A percentile compares a stretch with the other conserved stretches of the same genome.
phyloP scores from a whole-genome alignment of 129 eudicot species.

The Tagetes patula region DNA sequence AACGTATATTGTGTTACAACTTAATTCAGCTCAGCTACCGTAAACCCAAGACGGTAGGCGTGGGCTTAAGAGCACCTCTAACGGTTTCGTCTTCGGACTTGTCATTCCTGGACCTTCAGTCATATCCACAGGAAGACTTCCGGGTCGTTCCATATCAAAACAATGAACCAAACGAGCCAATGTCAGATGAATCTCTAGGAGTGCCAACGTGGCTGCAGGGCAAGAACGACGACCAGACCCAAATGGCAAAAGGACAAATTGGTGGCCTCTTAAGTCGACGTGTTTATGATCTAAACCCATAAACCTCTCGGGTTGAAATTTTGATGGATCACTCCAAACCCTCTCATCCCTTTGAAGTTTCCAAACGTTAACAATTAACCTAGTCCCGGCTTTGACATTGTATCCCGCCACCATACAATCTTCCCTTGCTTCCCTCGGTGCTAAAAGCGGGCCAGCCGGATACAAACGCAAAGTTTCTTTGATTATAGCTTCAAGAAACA shows the following conservation, averaged over 20 bases:
- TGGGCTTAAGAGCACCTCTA: conserved; percentile 36
- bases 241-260: conserved; percentile 38
- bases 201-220: conserved; percentile 30
- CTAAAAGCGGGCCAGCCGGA: conserved; percentile 28
- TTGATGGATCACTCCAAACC: conserved; percentile 31
- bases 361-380: conserved; percentile 32
- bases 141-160: conserved; percentile 30
- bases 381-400: conserved; percentile 35
- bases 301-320: conserved; percentile 41
- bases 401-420: conserved; percentile 34
- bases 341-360: conserved; percentile 41
- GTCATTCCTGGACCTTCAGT: conserved; percentile 45
- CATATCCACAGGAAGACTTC: conserved; percentile 36
- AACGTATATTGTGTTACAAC: background rate
- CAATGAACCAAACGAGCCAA: conserved; percentile 49
- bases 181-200: conserved; percentile 30
- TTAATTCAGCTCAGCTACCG: background rate
- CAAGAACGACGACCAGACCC: conserved; percentile 51
- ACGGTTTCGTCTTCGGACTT: conserved; percentile 30
- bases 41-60: conserved; percentile 21
- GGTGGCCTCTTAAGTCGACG: conserved; percentile 30
- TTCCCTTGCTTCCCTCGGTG: conserved; percentile 21
- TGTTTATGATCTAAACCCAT: conserved; percentile 34
- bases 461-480: conserved; percentile 39
- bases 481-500: conserved; percentile 34